Evolutionary conservation across 345 rosid species (phyloP), one percentile per base, ranked within the genome.

Genomic region (Rhizophora apiculata): DNA sequence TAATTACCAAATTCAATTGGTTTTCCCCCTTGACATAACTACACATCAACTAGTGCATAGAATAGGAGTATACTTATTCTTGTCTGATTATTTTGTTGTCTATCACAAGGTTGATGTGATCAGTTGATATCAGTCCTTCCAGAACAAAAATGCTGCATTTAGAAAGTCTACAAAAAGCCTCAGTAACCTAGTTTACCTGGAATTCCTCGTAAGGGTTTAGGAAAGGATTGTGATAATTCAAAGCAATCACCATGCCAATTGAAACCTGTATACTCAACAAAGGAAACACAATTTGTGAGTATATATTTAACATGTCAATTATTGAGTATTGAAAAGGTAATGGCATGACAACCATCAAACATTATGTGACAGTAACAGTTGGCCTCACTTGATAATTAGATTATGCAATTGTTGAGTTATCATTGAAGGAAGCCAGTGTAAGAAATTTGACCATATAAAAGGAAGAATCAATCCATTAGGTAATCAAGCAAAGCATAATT

Each of bases 121-220:
- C 60, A 24, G 31, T 24, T 56, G 18, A 7, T 24, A 11, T 24
- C 1, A 4, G 31, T 21, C 29, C 16, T 27, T 56, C 60, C 31
- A 4, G 29, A 19, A 5, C 16, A 13, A 4, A 31, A 49, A 65
- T 31, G 60, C 58, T 2, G 32, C 21, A 51, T 21, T 53, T 60
- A 36, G 31, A 65, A 49, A 1, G 55, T 15, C 46, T 64, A 16
- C 57, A 22, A 19, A 56, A 56, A 62, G 53, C 72, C 43, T 21
- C 21, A 61, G 52, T 34, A 60, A 30, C 30, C 60, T 34, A 63
- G 24, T 69, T 71, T 70, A 89, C 98, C 97, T 91, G 98, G 69
- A 94, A 94, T 82, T 91, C 97, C 73, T 91, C 96, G 6, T 85
- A 94, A 39, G 97, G 98, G 75, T 82, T 94, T 77, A 94, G 75